Percentiles rank a stretch among this genome's conserved stretches.
Conservation (phyloP, 768 basidiomycete species). For the Russula lepida region DNA sequence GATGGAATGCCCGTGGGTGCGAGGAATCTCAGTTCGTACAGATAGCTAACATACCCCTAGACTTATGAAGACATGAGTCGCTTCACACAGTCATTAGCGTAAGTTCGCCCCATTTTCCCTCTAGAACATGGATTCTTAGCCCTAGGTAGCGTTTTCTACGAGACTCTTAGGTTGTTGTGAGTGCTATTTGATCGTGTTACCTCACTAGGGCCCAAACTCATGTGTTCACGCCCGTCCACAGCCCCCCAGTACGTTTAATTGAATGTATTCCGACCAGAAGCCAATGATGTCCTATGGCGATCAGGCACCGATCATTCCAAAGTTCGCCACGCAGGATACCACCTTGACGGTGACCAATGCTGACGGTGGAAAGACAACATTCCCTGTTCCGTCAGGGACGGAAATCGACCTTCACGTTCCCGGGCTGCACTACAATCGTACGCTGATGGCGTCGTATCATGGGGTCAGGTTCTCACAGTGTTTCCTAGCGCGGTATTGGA, state of each 20-base stretch:
- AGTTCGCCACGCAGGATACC: constrained; percentile 40
- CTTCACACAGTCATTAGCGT: constrained; percentile 21
- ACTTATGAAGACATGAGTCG: constrained; percentile 22
- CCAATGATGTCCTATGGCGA: constrained; percentile 21
- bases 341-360: constrained; percentile 29
- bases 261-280: background rate
- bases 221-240: background rate
- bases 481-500: constrained; percentile 46
- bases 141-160: constrained; percentile 37
- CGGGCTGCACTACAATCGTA: constrained; percentile 47
- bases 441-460: background rate
- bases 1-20: constrained; percentile 20
- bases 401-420: constrained; percentile 31
- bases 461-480: background rate
- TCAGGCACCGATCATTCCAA: constrained; percentile 39
- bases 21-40: background rate
- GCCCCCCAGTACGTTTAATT: constrained; percentile 8
- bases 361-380: constrained; percentile 32
- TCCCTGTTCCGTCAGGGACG: constrained; percentile 39
- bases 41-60: constrained; percentile 1
- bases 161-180: constrained; percentile 39
- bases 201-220: background rate
- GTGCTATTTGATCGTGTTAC: background rate
- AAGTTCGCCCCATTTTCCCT: background rate
- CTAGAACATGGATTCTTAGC: background rate